Percentiles rank a stretch among this genome's conserved stretches.
These are phyloP conservation scores for Chaetomiaceae sp. DNA, from an alignment of 2,329 filamentous ascomycete genomes.

Conservation along the genomic window DNA sequence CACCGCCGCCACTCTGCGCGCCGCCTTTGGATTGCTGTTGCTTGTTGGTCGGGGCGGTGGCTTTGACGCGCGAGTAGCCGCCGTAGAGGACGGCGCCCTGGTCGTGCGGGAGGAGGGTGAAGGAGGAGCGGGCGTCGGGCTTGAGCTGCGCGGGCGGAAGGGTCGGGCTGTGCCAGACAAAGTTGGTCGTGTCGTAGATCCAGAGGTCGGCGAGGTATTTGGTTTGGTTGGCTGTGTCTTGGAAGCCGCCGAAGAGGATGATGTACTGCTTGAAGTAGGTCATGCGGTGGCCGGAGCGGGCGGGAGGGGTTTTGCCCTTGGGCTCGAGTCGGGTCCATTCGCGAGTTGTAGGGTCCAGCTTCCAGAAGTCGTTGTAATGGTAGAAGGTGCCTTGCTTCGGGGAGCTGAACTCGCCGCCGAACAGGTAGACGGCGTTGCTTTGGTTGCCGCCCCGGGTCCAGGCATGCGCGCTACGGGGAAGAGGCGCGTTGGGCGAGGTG, in stretches of 20 bases:
- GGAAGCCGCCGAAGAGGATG: conserved; percentile 91
- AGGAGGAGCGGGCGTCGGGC: conserved; percentile 86
- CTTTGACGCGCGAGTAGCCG: conserved; percentile 88
- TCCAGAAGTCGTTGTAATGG: conserved; percentile 99
- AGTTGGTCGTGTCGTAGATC: conserved; percentile 90
- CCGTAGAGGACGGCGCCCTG: conserved; percentile 86
- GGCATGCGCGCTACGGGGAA: conserved; percentile 88
- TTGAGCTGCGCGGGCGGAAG: conserved; percentile 76
- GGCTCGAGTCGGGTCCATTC: conserved; percentile 90
- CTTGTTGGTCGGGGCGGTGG: conserved; percentile 57
- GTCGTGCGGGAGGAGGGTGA: conserved; percentile 87
- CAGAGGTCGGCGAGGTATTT: conserved; percentile 92
- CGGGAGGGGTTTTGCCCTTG: conserved; percentile 73
- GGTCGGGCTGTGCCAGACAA: conserved; percentile 73
- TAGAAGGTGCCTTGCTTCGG: conserved; percentile 98
- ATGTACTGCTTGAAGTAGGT: conserved; percentile 95
- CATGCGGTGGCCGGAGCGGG: conserved; percentile 90
- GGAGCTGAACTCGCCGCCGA: conserved; percentile 93
- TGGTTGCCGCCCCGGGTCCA: conserved; percentile 86
- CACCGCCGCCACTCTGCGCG: conserved; percentile 37
- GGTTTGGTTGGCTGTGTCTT: conserved; percentile 92
- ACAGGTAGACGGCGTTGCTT: conserved; percentile 79
- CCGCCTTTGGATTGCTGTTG: conserved; percentile 51
- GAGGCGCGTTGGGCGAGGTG: conserved; percentile 83
- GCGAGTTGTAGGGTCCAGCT: conserved; percentile 73